Percentiles rank a stretch among this genome's conserved stretches.
Evolutionary conservation across 768 basidiomycete genomes (phyloP).

Genomic region (Cytidiella melzeri): DNA sequence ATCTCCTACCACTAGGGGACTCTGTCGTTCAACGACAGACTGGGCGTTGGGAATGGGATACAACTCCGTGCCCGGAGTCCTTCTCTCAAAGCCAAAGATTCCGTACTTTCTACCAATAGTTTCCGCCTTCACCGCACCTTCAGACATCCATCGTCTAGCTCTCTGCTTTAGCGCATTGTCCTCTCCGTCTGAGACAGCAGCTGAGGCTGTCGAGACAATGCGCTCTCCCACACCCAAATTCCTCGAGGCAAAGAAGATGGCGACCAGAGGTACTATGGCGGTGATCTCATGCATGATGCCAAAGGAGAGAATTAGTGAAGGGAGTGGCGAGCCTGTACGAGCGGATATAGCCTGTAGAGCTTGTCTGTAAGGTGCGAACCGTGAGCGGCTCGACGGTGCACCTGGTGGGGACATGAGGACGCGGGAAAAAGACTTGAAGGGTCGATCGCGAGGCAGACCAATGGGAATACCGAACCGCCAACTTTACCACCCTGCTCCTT

Average conservation of each 20-base stretch:
- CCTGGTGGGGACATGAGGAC: no score
- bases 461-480: no score
- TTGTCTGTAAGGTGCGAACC: slow-evolving; percentile 43
- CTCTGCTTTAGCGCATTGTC: slow-evolving; percentile 37
- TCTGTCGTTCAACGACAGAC: not conserved
- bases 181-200: slow-evolving; percentile 6
- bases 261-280: slow-evolving; percentile 68
- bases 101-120: slow-evolving; percentile 75
- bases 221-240: slow-evolving; percentile 63
- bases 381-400: slow-evolving; percentile 16
- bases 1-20: slow-evolving; percentile 51
- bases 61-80: slow-evolving; percentile 20
- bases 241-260: slow-evolving; percentile 66
- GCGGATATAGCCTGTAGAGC: slow-evolving; percentile 55
- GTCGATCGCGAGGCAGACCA: no score
- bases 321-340: slow-evolving; percentile 67
- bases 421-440: no score
- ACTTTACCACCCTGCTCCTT: no score
- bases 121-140: slow-evolving; percentile 68
- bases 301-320: slow-evolving; percentile 76
- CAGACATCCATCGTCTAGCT: slow-evolving; percentile 59
- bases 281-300: slow-evolving; percentile 82
- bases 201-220: slow-evolving; percentile 37
- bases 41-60: slow-evolving; percentile 8
- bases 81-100: slow-evolving; percentile 69